Evolutionary conservation across 2,329 filamentous ascomycete genomes (phyloP), one percentile per base, ranked within the genome.

Genomic region (Aspergillus versicolor): DNA sequence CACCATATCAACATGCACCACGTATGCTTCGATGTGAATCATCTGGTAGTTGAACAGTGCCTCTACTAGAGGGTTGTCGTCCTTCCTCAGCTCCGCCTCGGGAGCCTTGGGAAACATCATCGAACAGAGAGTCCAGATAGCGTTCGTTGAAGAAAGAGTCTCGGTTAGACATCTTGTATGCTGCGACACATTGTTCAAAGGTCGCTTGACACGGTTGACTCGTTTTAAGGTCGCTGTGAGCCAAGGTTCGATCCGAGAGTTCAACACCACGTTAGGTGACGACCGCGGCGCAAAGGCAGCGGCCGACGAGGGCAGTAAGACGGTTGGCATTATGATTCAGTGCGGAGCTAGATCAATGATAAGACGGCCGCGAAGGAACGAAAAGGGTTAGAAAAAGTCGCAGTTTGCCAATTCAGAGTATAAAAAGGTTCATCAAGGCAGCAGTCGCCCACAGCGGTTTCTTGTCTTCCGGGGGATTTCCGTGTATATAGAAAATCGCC

Each of bases 1-100:
- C 59, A 99, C 93, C 92, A 97, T 96, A 80, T 99, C 94, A 76
- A 99, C 92, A 76, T 97, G 93, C 60, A 99, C 94, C 67, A 97
- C 93, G 75, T 99, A 99, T 52, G 94, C 94, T 79, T 97, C 92
- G 67, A 97, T 81, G 74, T 97, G 91, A 70, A 97, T 81, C 71
- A 97, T 85, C 80, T 95, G 89, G 77, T 93, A 94, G 83, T 95
- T 95, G 84, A 90, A 91, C 62, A 97, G 80, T 62, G 90, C 90
- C 77, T 97, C 92, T 65, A 93, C 82, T 63, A 96, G 81, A 45
- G 90, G 89, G 72, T 95, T 90, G 51, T 85, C 79, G 72, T 97
- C 91, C 75, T 88, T 88, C 75, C 86, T 86, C 72, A 96, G 83
- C 67, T 97, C 90, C 41, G 90, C 79, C 69, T 96, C 90, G 60